Evolutionary conservation across 2,329 filamentous ascomycete genomes (phyloP).

Genomic region (Cadophora sp.): DNA sequence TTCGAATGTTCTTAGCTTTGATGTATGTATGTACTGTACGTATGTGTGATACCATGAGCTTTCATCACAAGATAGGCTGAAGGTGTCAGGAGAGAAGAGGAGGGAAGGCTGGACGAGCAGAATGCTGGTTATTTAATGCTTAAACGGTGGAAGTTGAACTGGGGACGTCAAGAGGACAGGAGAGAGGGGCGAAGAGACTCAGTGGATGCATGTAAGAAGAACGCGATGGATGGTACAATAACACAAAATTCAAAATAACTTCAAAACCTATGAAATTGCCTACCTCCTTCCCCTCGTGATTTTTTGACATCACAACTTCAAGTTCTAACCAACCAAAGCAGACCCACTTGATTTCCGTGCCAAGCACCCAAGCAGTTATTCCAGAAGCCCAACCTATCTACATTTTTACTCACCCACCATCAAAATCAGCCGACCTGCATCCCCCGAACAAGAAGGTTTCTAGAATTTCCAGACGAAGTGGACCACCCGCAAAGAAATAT

Average conservation of each 20-base stretch:
- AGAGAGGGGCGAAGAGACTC: neutral
- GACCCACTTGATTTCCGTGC: neutral
- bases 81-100: neutral
- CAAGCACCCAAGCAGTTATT: neutral
- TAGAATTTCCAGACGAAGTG: neutral
- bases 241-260: slow-evolving; percentile 11
- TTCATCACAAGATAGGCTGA: slow-evolving; percentile 13
- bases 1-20: slow-evolving; percentile 3
- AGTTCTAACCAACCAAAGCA: neutral
- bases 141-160: slow-evolving; percentile 15
- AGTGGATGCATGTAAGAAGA: slow-evolving; percentile 12
- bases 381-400: neutral
- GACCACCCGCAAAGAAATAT: neutral
- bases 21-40: slow-evolving; percentile 18
- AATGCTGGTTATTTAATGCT: slow-evolving; percentile 25
- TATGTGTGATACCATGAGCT: slow-evolving; percentile 21
- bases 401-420: neutral
- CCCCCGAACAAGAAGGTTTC: too few species aligned
- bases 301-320: neutral
- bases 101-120: slow-evolving; percentile 5
- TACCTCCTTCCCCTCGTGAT: neutral
- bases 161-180: slow-evolving; percentile 4
- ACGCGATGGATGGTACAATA: neutral
- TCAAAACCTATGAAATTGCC: neutral
- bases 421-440: neutral